Conservation (phyloP, 306 rosid genomes). For the Prunus kanzakura region DNA sequence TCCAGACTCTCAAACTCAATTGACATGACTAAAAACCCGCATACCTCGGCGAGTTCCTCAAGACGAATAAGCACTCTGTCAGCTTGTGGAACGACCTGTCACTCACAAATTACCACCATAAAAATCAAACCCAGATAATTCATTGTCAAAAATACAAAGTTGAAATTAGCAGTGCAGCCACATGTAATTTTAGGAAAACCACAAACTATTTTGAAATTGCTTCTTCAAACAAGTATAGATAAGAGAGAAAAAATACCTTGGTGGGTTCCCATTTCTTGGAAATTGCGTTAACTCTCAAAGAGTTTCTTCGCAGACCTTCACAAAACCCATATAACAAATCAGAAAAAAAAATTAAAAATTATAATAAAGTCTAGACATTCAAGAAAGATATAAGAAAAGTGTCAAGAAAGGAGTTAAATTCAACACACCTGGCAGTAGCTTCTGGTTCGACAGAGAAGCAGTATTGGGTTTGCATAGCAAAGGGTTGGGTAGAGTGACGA, state of each 20-base stretch:
- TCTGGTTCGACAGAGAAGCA: constrained; percentile 39
- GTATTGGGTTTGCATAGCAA: constrained; percentile 37
- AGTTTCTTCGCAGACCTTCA: constrained; percentile 52
- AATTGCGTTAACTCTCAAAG: constrained; percentile 53
- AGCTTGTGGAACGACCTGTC: constrained; percentile 90
- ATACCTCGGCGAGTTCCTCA: constrained; percentile 63
- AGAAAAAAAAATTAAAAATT: neutral
- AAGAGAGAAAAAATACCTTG: constrained; percentile 26
- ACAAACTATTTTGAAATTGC: neutral
- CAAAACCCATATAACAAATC: constrained; percentile 18
- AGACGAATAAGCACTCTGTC: constrained; percentile 92
- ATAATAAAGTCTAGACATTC: neutral
- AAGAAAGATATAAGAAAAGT: neutral
- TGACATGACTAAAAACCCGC: neutral
- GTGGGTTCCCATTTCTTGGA: constrained; percentile 71
- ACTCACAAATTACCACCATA: constrained; percentile 18
- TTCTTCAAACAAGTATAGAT: neutral
- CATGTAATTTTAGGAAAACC: neutral
- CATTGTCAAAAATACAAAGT: neutral
- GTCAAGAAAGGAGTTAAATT: neutral
- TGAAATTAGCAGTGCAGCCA: neutral
- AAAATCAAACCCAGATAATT: constrained; percentile 7
- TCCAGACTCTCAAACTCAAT: neutral
- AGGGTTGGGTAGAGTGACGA: constrained; percentile 54
- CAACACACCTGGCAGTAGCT: constrained; percentile 41